Evolutionary conservation across 177 flowering plant genomes (phyloP).

Genomic region (Vitis hybrid): DNA sequence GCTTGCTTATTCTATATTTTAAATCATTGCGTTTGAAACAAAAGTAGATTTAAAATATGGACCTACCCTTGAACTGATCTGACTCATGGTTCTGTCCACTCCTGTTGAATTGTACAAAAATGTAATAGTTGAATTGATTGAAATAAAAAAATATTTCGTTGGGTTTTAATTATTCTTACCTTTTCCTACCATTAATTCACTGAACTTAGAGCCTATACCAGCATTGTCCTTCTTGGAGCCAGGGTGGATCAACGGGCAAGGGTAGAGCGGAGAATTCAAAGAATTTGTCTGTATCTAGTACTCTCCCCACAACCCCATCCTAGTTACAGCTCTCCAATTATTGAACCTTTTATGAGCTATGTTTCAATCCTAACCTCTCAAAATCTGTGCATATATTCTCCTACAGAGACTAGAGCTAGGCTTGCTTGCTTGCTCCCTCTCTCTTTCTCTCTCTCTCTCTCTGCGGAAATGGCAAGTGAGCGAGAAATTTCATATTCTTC

Average conservation of each 20-base stretch:
- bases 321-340: conserved; percentile 14
- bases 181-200: too few relatives aligned
- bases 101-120: too few relatives aligned
- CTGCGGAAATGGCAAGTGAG: conserved; percentile 20
- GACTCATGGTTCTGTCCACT: too few relatives aligned
- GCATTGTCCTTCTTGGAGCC: background rate
- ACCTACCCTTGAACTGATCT: too few relatives aligned
- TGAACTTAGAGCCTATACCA: background rate
- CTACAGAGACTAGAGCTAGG: background rate
- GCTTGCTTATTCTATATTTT: too few relatives aligned
- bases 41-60: too few relatives aligned
- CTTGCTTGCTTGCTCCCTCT: background rate
- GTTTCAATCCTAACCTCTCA: background rate
- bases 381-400: background rate
- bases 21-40: too few relatives aligned
- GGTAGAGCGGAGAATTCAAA: conserved; percentile 10
- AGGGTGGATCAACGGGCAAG: background rate
- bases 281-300: conserved; percentile 3
- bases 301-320: background rate
- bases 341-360: conserved; percentile 4
- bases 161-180: too few relatives aligned
- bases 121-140: too few relatives aligned
- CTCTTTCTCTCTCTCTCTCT: background rate
- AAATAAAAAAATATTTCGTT: too few relatives aligned
- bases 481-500: conserved; percentile 22